phyloP scores from a whole-genome alignment of 371 early-diverging fungal species.

The Zopfochytrium polystomum region DNA sequence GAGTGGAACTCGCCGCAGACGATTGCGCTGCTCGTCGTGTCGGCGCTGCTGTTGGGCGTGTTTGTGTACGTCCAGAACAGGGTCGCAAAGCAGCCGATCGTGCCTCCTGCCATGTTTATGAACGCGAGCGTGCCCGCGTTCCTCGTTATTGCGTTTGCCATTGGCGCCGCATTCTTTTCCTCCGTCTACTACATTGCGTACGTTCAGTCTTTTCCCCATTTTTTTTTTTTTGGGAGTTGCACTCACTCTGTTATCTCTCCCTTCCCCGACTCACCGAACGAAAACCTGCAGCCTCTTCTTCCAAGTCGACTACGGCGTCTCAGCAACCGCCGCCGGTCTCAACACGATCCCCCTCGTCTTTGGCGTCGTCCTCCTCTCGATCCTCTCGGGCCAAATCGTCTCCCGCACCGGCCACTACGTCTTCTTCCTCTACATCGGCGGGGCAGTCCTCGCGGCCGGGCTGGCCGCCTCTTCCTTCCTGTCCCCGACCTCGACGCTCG shows the following conservation, averaged over 20 bases:
- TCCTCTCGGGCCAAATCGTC: slow-evolving; percentile 52
- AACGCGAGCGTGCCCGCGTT: slow-evolving; percentile 26
- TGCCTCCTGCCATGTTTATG: slow-evolving; percentile 30
- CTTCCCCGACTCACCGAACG: no score
- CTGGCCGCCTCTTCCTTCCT: slow-evolving; percentile 1
- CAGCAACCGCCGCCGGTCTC: slow-evolving; percentile 58
- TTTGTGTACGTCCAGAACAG: slow-evolving; percentile 33
- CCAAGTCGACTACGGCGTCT: not conserved
- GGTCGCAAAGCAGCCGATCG: slow-evolving; percentile 36
- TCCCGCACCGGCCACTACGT: slow-evolving; percentile 33
- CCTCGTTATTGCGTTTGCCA: slow-evolving; percentile 33
- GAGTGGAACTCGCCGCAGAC: slow-evolving; percentile 36
- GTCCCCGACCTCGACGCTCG: slow-evolving; percentile 4
- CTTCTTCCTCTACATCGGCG: slow-evolving; percentile 56
- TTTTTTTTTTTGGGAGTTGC: not conserved
- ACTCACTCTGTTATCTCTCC: no score
- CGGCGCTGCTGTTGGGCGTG: slow-evolving; percentile 21
- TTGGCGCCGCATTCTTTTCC: slow-evolving; percentile 63
- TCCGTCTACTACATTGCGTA: slow-evolving; percentile 62
- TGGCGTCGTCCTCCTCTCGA: slow-evolving; percentile 46
- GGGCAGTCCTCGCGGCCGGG: slow-evolving; percentile 62
- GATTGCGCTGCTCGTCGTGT: slow-evolving; percentile 30
- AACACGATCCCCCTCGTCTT: slow-evolving; percentile 59
- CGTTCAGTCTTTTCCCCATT: not conserved
- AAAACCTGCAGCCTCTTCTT: no score